Evolutionary conservation across 108 stramenopile genomes (phyloP), one percentile per base, ranked within the genome.

Genomic region (Pseudonitzschia delicatissima): DNA sequence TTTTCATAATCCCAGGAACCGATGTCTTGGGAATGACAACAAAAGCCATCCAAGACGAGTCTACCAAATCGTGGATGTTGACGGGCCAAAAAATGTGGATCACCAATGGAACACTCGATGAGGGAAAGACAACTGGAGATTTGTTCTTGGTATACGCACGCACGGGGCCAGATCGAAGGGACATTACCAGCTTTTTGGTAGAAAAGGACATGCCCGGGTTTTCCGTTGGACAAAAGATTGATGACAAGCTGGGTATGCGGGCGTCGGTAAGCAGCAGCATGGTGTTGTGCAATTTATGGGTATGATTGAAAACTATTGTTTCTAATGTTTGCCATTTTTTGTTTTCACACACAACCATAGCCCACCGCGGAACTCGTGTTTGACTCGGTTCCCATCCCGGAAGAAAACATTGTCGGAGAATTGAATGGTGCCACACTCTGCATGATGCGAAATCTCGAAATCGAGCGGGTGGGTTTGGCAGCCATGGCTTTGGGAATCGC

Each of bases 31-130:
- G 98, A 11, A 96, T 99, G 95, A 69, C 64, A 40, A 94, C 99
- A 1, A 91, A 81, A 42, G 99, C 99, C 1, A 72, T 57, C 0
- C 55, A 69, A 20, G 77, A 88, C 28, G 63, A 68, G 32, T 76
- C 26, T 0, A 42, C 68, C 33, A 71, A 80, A 52, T 62, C 37
- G 32, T 99, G 79, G 69, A 59, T 89, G 12, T 66, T 99, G 67
- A 97, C 95, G 70, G 99, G 99, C 6, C 74, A 87, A 20, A 99
- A 99, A 80, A 97, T 99, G 97, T 99, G 99, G 99, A 99, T 99
- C 68, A 99, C 99, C 20, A 99, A 99, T 77, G 99, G 99, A 9
- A 96, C 96, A 18, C 35, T 97, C 25, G 87, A 93, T 32, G 96
- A 92, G 18, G 68, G 80, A 21, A 79, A 78, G 29, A 91, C 92